Percentiles rank a stretch among this genome's conserved stretches.
phyloP scores from a whole-genome alignment of 129 eudicot species.

The Logfia minima region DNA sequence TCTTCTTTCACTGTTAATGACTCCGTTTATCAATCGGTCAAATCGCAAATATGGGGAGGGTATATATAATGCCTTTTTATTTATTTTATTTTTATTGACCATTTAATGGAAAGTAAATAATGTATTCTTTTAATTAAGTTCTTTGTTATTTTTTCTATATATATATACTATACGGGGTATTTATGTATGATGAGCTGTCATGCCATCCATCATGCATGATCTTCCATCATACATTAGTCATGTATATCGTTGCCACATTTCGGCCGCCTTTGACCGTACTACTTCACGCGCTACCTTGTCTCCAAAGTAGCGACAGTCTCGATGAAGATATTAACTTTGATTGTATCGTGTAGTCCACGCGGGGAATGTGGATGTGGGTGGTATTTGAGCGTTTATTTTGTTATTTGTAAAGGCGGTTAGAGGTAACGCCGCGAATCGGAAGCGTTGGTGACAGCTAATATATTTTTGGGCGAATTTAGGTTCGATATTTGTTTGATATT shows the following conservation, averaged over 20 bases:
- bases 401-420: constrained; percentile 22
- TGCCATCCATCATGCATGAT: constrained; percentile 47
- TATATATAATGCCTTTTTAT: constrained; percentile 33
- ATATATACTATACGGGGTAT: background rate
- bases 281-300: background rate
- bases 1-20: constrained; percentile 24
- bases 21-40: constrained; percentile 41
- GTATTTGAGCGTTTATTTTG: constrained; percentile 13
- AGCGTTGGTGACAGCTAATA: constrained; percentile 40
- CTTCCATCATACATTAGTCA: constrained; percentile 37
- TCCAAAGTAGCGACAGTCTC: background rate
- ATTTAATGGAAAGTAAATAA: constrained; percentile 34
- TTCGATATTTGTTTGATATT: background rate
- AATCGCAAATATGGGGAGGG: constrained; percentile 30
- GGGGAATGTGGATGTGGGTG: constrained; percentile 1
- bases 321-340: background rate
- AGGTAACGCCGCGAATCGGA: constrained; percentile 42
- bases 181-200: constrained; percentile 40
- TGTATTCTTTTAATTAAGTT: background rate
- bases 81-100: constrained; percentile 13
- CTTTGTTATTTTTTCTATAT: background rate
- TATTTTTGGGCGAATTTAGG: constrained; percentile 14
- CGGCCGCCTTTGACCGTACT: constrained; percentile 21
- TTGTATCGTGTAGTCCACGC: background rate
- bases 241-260: constrained; percentile 38